These are phyloP conservation scores for Suillus bovinus DNA, from an alignment of 768 basidiomycete genomes.

Conservation along the genomic window DNA sequence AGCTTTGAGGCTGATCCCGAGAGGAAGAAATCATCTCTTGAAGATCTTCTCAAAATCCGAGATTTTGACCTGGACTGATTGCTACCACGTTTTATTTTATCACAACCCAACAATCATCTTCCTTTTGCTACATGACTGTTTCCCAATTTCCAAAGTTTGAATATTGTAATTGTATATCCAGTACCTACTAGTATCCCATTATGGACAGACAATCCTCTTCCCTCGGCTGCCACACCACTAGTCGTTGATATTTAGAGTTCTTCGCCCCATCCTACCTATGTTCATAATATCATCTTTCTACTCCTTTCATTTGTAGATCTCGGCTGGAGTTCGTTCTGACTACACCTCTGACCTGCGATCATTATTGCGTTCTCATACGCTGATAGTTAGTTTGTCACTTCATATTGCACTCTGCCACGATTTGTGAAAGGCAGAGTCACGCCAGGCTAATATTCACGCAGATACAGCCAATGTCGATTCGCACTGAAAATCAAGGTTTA, in stretches of 20 bases:
- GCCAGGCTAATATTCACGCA: too few species aligned
- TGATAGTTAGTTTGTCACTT: too few species aligned
- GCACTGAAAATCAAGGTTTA: too few species aligned
- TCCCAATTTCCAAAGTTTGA: not conserved
- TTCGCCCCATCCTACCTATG: not conserved
- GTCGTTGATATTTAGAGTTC: not conserved
- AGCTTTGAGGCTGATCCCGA: too few species aligned
- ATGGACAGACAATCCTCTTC: not conserved
- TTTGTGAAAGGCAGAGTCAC: too few species aligned
- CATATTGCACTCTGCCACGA: too few species aligned
- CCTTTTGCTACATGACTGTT: not conserved
- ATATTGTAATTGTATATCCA: not conserved
- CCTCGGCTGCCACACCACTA: not conserved
- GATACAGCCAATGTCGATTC: too few species aligned
- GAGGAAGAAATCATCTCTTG: constrained; percentile 16
- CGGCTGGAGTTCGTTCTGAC: too few species aligned
- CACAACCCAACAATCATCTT: not conserved
- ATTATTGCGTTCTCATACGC: too few species aligned
- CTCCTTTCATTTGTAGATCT: not conserved
- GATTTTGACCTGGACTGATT: too few species aligned
- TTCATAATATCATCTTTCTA: not conserved
- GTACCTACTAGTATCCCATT: not conserved
- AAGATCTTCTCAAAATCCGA: too few species aligned
- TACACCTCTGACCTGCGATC: too few species aligned
- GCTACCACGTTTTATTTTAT: not conserved